A percentile compares a stretch with the other conserved stretches of the same genome.
These are phyloP conservation scores for Wickerhamiella infanticola DNA, from an alignment of 1,139 yeast genomes.

Conservation along the genomic window DNA sequence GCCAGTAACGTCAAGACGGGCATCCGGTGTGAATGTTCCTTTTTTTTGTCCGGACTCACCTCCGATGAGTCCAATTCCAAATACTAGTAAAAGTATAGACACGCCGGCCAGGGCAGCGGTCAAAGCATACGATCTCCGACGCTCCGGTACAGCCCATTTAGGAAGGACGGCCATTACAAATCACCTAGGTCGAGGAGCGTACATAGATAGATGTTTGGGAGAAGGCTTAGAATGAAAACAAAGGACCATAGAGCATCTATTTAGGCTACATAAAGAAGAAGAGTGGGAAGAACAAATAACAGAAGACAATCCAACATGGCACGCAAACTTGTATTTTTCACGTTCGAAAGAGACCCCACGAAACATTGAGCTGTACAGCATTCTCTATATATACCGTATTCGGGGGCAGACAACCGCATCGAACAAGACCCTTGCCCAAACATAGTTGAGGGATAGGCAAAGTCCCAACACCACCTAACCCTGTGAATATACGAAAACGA, in stretches of 20 bases:
- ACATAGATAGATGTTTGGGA: too few relatives aligned
- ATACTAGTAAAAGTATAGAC: background rate
- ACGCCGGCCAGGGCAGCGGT: background rate
- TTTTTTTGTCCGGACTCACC: background rate
- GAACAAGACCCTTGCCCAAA: background rate
- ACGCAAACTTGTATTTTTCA: too few relatives aligned
- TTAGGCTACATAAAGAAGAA: too few relatives aligned
- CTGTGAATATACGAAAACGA: background rate
- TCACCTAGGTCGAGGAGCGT: too few relatives aligned
- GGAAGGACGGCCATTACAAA: background rate
- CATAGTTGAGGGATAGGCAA: background rate
- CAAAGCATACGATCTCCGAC: background rate
- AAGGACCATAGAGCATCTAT: too few relatives aligned
- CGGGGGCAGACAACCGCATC: background rate
- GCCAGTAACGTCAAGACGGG: constrained; percentile 19
- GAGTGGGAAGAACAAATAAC: too few relatives aligned
- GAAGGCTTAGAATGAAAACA: too few relatives aligned
- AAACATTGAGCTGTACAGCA: too few relatives aligned
- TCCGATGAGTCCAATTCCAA: background rate
- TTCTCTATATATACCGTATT: background rate
- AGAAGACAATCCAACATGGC: too few relatives aligned
- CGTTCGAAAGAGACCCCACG: too few relatives aligned
- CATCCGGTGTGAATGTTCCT: constrained; percentile 12
- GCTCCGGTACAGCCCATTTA: background rate
- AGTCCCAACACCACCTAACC: background rate